A percentile compares a stretch with the other conserved stretches of the same genome.
phyloP scores from a whole-genome alignment of 2,329 filamentous ascomycete species.

The Hirsutella thompsonii region DNA sequence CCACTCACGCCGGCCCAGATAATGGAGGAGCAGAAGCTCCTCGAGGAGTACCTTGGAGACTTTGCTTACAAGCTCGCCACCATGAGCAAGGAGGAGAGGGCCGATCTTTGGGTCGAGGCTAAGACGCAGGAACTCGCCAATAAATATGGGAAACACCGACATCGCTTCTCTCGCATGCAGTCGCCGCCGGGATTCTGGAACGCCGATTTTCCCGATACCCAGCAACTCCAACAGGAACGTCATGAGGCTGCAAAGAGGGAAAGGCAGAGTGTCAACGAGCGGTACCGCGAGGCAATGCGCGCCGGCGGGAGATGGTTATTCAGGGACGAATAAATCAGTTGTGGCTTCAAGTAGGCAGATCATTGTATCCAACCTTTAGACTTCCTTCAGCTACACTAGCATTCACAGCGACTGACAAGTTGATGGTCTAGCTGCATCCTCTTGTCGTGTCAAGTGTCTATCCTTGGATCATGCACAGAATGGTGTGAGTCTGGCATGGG shows the following conservation, averaged over 20 bases:
- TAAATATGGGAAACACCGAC: slow-evolving; percentile 62
- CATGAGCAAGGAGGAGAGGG: slow-evolving; percentile 48
- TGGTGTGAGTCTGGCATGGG: too few relatives aligned
- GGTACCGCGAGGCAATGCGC: slow-evolving; percentile 72
- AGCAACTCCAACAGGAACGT: slow-evolving; percentile 57
- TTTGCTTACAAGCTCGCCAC: slow-evolving; percentile 42
- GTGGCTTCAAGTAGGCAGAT: too few relatives aligned
- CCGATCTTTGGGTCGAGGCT: slow-evolving; percentile 61
- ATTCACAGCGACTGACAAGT: too few relatives aligned
- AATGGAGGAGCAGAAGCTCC: slow-evolving; percentile 32
- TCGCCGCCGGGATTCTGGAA: slow-evolving; percentile 88
- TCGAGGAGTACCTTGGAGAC: slow-evolving; percentile 46
- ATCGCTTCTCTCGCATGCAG: slow-evolving; percentile 55
- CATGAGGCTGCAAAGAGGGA: slow-evolving; percentile 52
- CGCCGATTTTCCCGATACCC: slow-evolving; percentile 77
- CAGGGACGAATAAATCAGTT: slow-evolving; percentile 51
- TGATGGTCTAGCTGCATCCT: too few relatives aligned
- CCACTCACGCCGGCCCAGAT: slow-evolving; percentile 21
- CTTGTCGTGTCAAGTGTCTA: too few relatives aligned
- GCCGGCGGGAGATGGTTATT: slow-evolving; percentile 69
- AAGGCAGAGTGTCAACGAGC: slow-evolving; percentile 52
- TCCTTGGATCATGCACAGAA: too few relatives aligned
- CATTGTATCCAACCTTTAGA: too few relatives aligned
- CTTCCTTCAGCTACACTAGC: too few relatives aligned
- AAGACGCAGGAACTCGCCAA: slow-evolving; percentile 62